Base-by-base conservation (phyloP, 345 rosid genomes). In the Populus nigra region DNA sequence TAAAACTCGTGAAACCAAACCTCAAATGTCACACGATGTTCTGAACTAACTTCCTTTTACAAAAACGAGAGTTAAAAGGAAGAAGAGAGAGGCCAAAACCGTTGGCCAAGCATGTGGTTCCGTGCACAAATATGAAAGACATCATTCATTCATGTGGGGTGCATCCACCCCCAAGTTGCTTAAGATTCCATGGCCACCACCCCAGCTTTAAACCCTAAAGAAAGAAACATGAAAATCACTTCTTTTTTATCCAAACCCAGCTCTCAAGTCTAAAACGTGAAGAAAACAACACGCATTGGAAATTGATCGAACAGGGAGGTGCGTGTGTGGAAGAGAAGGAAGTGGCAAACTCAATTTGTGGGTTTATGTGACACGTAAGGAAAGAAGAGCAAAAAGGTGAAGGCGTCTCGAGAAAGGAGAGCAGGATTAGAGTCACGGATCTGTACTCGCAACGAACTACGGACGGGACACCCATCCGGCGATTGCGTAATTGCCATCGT, bases 371-470 rank as follows among this genome's bases (percentile, higher is more conserved):
- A 71, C 83, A 75, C 62, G 73, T 38, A 1, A 61, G 15, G 22
- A 12, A 13, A 47, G 65, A 33, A 35, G 31, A 16, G 8, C 10
- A 13, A 65, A 45, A 49, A 41, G 69, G 65, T 73, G 13, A 65
- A 63, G 38, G 76, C 7, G 12, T 53, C 57, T 57, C 8, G 6
- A 35, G 25, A 20, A 72, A 20, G 66, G 15, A 20, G 6, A 29
- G 39, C 41, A 75, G 45, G 8, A 38, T 71, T 68, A 18, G 55
- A 33, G 82, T 78, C 82, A 82, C 85, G 79, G 82, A 82, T 66
- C 41, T 70, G 79, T 78, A 78, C 81, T 65, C 1, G 78, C 43
- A 41, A 45, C 50, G 38, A 79, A 53, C 55, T 71, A 78, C 79
- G 74, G 71, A 78, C 36, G 61, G 22, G 18, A 61, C 47, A 18